phyloP scores from a whole-genome alignment of 768 basidiomycete genomes.

The Pleurotus tuoliensis region DNA sequence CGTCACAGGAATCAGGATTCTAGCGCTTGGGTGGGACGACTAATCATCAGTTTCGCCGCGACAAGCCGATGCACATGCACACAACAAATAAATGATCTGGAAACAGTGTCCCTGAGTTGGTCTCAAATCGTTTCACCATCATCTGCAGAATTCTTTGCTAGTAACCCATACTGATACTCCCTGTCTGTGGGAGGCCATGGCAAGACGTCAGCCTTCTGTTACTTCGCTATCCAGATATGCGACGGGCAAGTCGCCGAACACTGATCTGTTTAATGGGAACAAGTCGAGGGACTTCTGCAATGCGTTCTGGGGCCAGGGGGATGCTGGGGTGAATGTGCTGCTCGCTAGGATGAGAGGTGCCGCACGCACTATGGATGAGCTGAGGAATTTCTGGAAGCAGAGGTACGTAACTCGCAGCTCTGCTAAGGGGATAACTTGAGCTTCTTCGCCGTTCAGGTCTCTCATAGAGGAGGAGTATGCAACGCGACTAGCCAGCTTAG shows the following conservation, averaged over 20 bases:
- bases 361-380: slow-evolving; percentile 81
- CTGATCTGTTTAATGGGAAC: slow-evolving; percentile 22
- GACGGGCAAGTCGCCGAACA: slow-evolving; percentile 46
- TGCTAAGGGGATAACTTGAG: background rate
- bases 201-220: slow-evolving; percentile 76
- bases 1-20: background rate
- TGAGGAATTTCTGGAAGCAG: slow-evolving; percentile 89
- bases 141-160: background rate
- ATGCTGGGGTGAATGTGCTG: slow-evolving; percentile 88
- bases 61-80: slow-evolving; percentile 9
- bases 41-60: slow-evolving; percentile 7
- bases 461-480: slow-evolving; percentile 95
- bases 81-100: slow-evolving; percentile 6
- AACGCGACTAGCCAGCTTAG: slow-evolving; percentile 73
- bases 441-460: slow-evolving; percentile 44
- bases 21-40: background rate
- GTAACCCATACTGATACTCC: background rate
- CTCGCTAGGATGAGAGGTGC: slow-evolving; percentile 91
- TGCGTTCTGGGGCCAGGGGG: slow-evolving; percentile 88
- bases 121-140: background rate
- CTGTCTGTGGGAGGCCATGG: slow-evolving; percentile 14
- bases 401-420: slow-evolving; percentile 48
- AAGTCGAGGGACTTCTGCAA: slow-evolving; percentile 89
- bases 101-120: slow-evolving; percentile 1
- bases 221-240: slow-evolving; percentile 75